A percentile compares a stretch with the other conserved stretches of the same genome.
Conservation (phyloP, 495 filamentous ascomycete species). For the Amphirosellinia nigrospora region DNA sequence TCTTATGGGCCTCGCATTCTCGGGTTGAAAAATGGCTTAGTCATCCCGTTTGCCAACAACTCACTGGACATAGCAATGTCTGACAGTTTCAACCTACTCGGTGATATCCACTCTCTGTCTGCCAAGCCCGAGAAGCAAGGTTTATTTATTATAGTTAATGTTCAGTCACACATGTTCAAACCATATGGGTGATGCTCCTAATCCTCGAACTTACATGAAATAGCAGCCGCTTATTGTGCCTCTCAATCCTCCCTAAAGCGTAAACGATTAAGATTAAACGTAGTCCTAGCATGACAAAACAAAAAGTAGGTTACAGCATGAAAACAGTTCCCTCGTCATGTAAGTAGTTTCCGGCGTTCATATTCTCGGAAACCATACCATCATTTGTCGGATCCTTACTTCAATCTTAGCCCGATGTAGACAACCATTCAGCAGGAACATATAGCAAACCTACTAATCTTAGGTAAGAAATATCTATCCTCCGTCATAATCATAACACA, state of each 20-base stretch:
- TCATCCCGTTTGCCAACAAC: background rate
- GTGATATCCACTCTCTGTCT: background rate
- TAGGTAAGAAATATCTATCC: background rate
- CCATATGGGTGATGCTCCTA: background rate
- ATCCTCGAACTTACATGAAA: background rate
- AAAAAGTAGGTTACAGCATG: background rate
- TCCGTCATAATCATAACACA: background rate
- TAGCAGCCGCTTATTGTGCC: background rate
- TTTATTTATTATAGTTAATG: background rate
- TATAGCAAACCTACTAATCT: background rate
- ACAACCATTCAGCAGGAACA: background rate
- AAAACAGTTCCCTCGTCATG: background rate
- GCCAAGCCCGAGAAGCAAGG: background rate
- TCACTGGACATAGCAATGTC: background rate
- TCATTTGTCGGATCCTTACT: background rate
- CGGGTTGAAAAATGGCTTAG: too few species aligned
- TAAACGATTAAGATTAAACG: background rate
- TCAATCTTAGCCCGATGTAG: background rate
- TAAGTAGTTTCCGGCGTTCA: background rate
- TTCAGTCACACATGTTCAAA: background rate
- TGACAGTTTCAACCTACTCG: background rate
- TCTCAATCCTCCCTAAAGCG: background rate
- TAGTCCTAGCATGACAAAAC: background rate
- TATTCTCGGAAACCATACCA: background rate
- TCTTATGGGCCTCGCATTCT: too few species aligned